Base-by-base conservation (phyloP, 176 grass and related monocot species). In the Dactylis glomerata region DNA sequence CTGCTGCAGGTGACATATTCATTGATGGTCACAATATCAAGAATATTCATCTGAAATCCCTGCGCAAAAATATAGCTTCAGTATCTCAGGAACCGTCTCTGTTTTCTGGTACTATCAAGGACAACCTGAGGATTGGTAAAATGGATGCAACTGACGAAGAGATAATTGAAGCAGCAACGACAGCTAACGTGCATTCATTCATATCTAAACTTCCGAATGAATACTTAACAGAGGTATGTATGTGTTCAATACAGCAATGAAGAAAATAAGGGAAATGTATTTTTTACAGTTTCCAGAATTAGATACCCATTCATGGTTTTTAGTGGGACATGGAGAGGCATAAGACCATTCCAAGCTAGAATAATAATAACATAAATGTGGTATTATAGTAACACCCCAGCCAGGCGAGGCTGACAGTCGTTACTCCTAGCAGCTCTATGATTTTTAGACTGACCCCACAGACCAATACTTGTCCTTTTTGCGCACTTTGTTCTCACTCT, bases 81-180 rank as follows among this genome's bases (percentile, higher is more conserved):
- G 84, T 90, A 52, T 86, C 80, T 38, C 89, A 90, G 36, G 89
- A 90, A 69, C 89, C 89, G 33, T 78, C 68, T 37, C 75, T 90
- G 12, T 90, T 90, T 87, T 87, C 89, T 12, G 89, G 89, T 17
- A 90, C 84, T 3, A 87, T 90, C 51, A 75, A 83, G 75, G 84
- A 90, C 55, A 90, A 90, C 47, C 57, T 90, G 81, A 90, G 57
- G 84, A 67, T 90, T 41, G 89, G 84, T 58, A 90, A 90, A 59
- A 57, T 59, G 75, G 89, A 90, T 57, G 84, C 89, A 75, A 90
- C 28, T 33, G 80, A 90, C 12, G 76, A 90, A 51, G 80, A 90
- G 46, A 87, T 87, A 66, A 36, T 31, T 52, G 71, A 83, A 34
- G 84, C 89, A 74, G 75, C 89, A 45, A 80, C 58, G 32, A 79